Base-by-base conservation (phyloP, 2,329 filamentous ascomycete species). In the Phymatotrichopsis omnivora region DNA sequence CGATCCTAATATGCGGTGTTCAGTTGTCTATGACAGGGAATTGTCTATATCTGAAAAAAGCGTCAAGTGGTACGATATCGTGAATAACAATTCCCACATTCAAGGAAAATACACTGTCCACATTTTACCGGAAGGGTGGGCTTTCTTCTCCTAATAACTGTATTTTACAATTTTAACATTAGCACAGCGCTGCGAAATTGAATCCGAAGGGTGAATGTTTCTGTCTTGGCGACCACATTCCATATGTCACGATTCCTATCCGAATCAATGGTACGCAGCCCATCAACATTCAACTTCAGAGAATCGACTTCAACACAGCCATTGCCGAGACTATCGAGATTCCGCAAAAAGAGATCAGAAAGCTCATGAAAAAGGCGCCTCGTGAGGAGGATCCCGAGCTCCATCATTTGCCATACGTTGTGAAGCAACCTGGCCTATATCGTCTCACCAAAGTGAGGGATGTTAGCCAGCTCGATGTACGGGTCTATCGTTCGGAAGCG, bases 21-120 rank as follows among this genome's bases (percentile, higher is more conserved):
- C 37, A 65, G 70, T 93, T 53, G 73, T 95, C 39, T 96, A 91
- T 67, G 87, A 96, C 62, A 81, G 85, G 59, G 91, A 98, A 65
- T 67, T 94, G 50, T 85, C 89, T 40, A 82, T 98, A 55, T 91
- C 85, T n/a, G 93, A 95, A 63, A 79, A 82, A 56, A 85, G 80
- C 60, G 89, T 98, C 61, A 93, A 93, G 61, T 78, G 87, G 12
- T 82, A 81, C 22, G 80, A 75, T 52, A 87, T 98, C 53, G 70
- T 94, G 51, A 85, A 95, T 62, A 95, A 96, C 62, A 76, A 85
- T 24, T 94, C 87, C 17, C 73, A 96, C 60, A 96, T 98, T 54
- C 74, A 94, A 66, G 91, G 91, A 60, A 91, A 86, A 63, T 87
- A 96, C 67, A 93, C 95, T 57, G 89, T 98, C 64, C 91, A 98